A percentile compares a stretch with the other conserved stretches of the same genome.
These are phyloP conservation scores for Venturia carpophila DNA, from an alignment of 2,329 filamentous ascomycete genomes.

Conservation along the genomic window DNA sequence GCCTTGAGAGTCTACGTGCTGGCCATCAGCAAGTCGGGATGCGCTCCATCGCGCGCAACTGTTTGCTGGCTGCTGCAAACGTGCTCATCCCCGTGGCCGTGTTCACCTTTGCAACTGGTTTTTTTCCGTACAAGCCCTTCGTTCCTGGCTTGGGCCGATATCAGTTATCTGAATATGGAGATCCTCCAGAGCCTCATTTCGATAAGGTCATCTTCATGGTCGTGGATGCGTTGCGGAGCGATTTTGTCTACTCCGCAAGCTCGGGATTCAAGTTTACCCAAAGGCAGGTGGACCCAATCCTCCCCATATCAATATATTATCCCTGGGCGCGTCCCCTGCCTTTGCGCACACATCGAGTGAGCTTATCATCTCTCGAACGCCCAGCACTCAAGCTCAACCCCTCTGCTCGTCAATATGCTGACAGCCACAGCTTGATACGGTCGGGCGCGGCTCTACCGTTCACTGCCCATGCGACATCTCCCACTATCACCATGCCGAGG, in stretches of 20 bases:
- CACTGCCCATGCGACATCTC: constrained; percentile 90
- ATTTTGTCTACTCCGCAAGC: constrained; percentile 77
- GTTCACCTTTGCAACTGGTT: constrained; percentile 71
- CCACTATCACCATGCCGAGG: constrained; percentile 96
- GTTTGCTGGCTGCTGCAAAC: constrained; percentile 60
- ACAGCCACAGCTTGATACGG: constrained; percentile 61
- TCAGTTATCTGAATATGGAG: constrained; percentile 45
- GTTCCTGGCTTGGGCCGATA: constrained; percentile 74
- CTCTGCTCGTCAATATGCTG: not conserved
- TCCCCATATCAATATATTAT: not conserved
- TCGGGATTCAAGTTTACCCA: constrained; percentile 87
- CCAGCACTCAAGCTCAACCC: not conserved
- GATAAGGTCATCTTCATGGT: constrained; percentile 95
- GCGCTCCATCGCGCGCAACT: constrained; percentile 1
- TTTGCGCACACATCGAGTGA: not conserved
- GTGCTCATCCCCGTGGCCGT: constrained; percentile 64
- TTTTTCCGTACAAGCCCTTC: constrained; percentile 97
- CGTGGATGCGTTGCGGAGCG: constrained; percentile 87
- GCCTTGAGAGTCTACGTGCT: not conserved
- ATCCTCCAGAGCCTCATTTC: constrained; percentile 62
- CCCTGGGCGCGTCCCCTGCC: not conserved
- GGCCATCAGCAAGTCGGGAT: not conserved
- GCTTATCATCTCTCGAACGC: not conserved
- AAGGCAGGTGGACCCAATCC: constrained; percentile 47
- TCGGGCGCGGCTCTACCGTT: constrained; percentile 81